A percentile compares a stretch with the other conserved stretches of the same genome.
These are phyloP conservation scores for Trichoderma guizhouense DNA, from an alignment of 2,329 filamentous ascomycete species.

Conservation along the genomic window DNA sequence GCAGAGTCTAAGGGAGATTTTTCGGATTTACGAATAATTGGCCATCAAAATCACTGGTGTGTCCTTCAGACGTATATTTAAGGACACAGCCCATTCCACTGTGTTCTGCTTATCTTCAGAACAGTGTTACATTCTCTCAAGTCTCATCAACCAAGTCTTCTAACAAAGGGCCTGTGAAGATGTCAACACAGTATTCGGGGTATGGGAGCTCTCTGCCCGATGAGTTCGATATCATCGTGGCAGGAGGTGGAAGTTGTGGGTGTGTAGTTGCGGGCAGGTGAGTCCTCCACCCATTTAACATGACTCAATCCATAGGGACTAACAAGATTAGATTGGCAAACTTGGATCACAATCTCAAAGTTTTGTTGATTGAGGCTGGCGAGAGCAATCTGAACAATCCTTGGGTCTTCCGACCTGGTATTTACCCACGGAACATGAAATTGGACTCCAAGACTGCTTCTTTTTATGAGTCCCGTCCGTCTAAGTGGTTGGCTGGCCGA, in stretches of 20 bases:
- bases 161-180: neutral
- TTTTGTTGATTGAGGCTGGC: conserved; percentile 24
- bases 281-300: neutral
- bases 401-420: conserved; percentile 20
- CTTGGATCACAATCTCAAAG: conserved; percentile 20
- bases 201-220: conserved; percentile 4
- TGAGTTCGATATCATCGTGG: conserved; percentile 23
- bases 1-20: neutral
- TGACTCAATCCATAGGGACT: neutral
- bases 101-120: no score
- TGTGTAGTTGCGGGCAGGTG: conserved; percentile 1
- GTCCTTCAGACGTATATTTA: neutral
- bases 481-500: conserved; percentile 19
- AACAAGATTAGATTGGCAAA: conserved; percentile 19
- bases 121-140: neutral
- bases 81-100: neutral
- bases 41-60: neutral
- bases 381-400: conserved; percentile 23
- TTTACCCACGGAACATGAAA: conserved; percentile 20
- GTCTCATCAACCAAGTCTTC: neutral
- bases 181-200: conserved; percentile 6
- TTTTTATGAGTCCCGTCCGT: conserved; percentile 21
- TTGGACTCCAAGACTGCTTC: conserved; percentile 21
- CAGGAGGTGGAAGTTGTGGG: conserved; percentile 19
- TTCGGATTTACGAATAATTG: neutral